Conservation (phyloP, 805 yeast species). For the Wickerhamomyces hampshirensis region DNA sequence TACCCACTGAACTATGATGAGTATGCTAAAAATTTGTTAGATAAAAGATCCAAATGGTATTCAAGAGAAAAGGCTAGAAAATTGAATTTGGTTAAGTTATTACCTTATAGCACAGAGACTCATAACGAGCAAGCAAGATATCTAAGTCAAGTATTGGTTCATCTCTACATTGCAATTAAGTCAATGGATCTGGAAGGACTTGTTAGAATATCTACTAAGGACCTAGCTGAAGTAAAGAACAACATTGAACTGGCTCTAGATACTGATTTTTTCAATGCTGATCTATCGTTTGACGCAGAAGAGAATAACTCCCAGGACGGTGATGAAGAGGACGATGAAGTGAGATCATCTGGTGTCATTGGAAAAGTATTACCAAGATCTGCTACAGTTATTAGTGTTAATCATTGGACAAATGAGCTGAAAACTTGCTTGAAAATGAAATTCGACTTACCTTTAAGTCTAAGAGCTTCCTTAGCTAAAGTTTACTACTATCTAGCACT, state of each 20-base stretch:
- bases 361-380: slow-evolving; percentile 61
- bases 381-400: slow-evolving; percentile 68
- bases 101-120: slow-evolving; percentile 75
- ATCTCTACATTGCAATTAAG: slow-evolving; percentile 70
- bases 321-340: slow-evolving; percentile 33
- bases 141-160: slow-evolving; percentile 73
- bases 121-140: slow-evolving; percentile 67
- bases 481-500: slow-evolving; percentile 71
- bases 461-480: slow-evolving; percentile 56
- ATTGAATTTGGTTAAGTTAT: slow-evolving; percentile 30
- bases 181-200: slow-evolving; percentile 72
- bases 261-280: slow-evolving; percentile 43
- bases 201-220: slow-evolving; percentile 61
- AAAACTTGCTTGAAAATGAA: slow-evolving; percentile 74
- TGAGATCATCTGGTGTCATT: slow-evolving; percentile 38
- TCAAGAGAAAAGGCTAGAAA: slow-evolving; percentile 31
- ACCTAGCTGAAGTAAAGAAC: slow-evolving; percentile 43
- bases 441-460: slow-evolving; percentile 66
- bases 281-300: slow-evolving; percentile 32
- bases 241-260: slow-evolving; percentile 47
- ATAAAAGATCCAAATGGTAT: slow-evolving; percentile 36
- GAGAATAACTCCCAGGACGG: slow-evolving; percentile 31
- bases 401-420: slow-evolving; percentile 86
- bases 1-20: slow-evolving; percentile 40
- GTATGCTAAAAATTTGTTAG: slow-evolving; percentile 24